These are phyloP conservation scores for Striga hermonthica DNA, from an alignment of 305 asterid genomes.

Conservation along the genomic window DNA sequence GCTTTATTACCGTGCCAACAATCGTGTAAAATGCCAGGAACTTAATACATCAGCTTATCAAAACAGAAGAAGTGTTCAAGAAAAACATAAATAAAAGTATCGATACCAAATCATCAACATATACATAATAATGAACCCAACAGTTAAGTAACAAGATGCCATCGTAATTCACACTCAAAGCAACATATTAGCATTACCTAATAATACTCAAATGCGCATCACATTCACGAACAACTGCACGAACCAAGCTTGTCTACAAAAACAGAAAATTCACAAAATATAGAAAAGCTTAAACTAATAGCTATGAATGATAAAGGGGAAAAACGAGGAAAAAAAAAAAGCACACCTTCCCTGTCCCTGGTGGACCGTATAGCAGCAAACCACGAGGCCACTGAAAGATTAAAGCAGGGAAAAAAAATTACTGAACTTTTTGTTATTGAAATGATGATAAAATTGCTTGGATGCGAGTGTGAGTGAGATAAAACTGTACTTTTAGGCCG, in stretches of 20 bases:
- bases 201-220: slow-evolving; percentile 69
- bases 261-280: slow-evolving; percentile 7
- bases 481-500: slow-evolving; percentile 59
- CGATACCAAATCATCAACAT: not conserved
- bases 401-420: not conserved
- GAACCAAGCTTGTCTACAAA: slow-evolving; percentile 85
- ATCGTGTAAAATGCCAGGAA: not conserved
- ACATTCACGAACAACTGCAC: slow-evolving; percentile 94
- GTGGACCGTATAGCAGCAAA: slow-evolving; percentile 90
- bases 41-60: not conserved
- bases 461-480: not conserved
- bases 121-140: not conserved
- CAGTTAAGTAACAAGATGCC: not conserved
- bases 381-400: slow-evolving; percentile 76
- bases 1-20: slow-evolving; percentile 3
- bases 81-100: not conserved
- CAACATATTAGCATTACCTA: slow-evolving; percentile 48
- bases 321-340: slow-evolving; percentile 2
- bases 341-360: slow-evolving; percentile 93
- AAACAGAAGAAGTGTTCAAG: not conserved
- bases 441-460: not conserved
- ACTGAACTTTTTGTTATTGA: not conserved
- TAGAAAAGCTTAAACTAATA: not conserved
- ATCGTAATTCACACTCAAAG: not conserved
- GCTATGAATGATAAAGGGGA: not conserved